phyloP scores from a whole-genome alignment of 352 stramenopile genomes.

The Phytopythium helicoides region DNA sequence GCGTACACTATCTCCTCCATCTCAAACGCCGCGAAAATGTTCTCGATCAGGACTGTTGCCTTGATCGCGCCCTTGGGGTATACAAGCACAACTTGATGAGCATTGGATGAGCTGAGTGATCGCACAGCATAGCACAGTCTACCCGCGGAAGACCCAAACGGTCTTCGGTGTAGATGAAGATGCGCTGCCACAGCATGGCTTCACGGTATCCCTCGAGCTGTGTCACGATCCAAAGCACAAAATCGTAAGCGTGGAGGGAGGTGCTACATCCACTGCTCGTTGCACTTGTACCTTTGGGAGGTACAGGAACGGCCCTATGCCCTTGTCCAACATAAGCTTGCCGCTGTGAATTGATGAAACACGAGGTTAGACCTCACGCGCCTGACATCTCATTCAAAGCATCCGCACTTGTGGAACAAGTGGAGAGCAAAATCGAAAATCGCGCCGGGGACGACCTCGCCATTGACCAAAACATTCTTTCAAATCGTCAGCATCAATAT shows the following conservation, averaged over 20 bases:
- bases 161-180: conserved; percentile 91
- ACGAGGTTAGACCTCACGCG: neutral
- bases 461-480: conserved; percentile 90
- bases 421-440: conserved; percentile 96
- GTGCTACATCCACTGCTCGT: no score
- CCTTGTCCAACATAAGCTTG: conserved; percentile 65
- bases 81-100: neutral
- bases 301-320: conserved; percentile 92
- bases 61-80: conserved; percentile 63
- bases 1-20: conserved; percentile 97
- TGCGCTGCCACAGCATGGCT: conserved; percentile 94
- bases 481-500: neutral
- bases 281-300: conserved; percentile 75
- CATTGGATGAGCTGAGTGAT: neutral
- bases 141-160: conserved; percentile 83
- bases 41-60: conserved; percentile 95
- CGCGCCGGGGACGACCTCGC: conserved; percentile 79
- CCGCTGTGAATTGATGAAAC: conserved; percentile 29
- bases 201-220: conserved; percentile 91
- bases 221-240: neutral
- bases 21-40: conserved; percentile 95
- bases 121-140: conserved; percentile 17
- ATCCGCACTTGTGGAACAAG: conserved; percentile 92
- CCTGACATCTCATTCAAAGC: neutral
- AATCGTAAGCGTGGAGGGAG: conserved; percentile 5